A percentile compares a stretch with the other conserved stretches of the same genome.
These are phyloP conservation scores for Cutaneotrichosporon mucoides DNA, from an alignment of 1,284 basidiomycete genomes.

Conservation along the genomic window DNA sequence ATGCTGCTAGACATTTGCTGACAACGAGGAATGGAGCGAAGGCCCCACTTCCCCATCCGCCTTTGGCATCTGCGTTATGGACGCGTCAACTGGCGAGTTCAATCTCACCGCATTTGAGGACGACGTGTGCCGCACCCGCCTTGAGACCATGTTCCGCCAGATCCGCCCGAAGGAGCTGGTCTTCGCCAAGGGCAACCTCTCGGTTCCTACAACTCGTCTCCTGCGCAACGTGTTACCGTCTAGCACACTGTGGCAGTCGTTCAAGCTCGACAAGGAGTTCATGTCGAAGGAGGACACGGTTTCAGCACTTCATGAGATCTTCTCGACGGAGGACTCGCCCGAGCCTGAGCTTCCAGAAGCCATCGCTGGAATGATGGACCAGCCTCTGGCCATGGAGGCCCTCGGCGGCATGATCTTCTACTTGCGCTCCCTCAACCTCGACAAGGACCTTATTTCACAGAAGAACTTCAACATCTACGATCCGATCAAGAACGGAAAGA, in stretches of 20 bases:
- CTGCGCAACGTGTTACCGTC: slow-evolving; percentile 73
- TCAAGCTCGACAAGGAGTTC: slow-evolving; percentile 68
- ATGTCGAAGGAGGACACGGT: slow-evolving; percentile 69
- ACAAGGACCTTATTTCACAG: slow-evolving; percentile 86
- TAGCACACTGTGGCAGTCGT: slow-evolving; percentile 78
- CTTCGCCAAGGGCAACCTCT: slow-evolving; percentile 84
- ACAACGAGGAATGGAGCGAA: slow-evolving; percentile 34
- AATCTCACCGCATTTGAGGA: slow-evolving; percentile 86
- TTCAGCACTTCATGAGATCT: slow-evolving; percentile 65
- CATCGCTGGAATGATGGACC: slow-evolving; percentile 67
- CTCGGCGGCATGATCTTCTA: slow-evolving; percentile 90
- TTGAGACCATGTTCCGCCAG: slow-evolving; percentile 92
- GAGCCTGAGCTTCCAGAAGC: slow-evolving; percentile 61
- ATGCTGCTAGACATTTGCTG: no score
- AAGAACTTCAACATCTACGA: slow-evolving; percentile 96
- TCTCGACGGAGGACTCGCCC: slow-evolving; percentile 51
- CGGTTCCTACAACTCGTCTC: slow-evolving; percentile 72
- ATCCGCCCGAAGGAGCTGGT: slow-evolving; percentile 89
- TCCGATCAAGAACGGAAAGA: slow-evolving; percentile 80
- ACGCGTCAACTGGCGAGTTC: slow-evolving; percentile 95
- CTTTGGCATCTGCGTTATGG: slow-evolving; percentile 92
- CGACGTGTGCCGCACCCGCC: slow-evolving; percentile 82
- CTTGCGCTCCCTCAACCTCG: slow-evolving; percentile 84
- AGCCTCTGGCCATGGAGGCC: slow-evolving; percentile 68
- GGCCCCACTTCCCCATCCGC: slow-evolving; percentile 33